Percentiles rank a stretch among this genome's conserved stretches.
Evolutionary conservation across 2,329 filamentous ascomycete species (phyloP).

Genomic region (Hirsutella rhossiliensis): DNA sequence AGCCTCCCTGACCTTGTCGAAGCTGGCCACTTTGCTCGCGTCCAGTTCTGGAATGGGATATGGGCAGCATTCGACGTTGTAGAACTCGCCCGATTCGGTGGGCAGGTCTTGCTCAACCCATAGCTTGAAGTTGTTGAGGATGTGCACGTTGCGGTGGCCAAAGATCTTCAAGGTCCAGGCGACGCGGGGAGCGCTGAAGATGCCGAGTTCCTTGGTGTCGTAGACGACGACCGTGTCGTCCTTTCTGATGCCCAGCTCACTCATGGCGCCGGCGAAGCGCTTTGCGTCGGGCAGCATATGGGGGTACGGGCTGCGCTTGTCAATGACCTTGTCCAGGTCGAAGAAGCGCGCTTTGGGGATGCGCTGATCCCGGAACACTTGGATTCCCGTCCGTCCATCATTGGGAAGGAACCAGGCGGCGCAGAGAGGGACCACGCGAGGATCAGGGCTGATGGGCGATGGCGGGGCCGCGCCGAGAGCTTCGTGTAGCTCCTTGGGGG

Average conservation of each 20-base stretch:
- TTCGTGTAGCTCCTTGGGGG: slow-evolving; percentile 67
- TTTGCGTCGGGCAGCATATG: slow-evolving; percentile 87
- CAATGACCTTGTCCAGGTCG: slow-evolving; percentile 84
- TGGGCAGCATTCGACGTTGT: slow-evolving; percentile 50
- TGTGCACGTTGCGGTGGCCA: slow-evolving; percentile 76
- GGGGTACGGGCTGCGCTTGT: slow-evolving; percentile 78
- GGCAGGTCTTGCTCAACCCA: slow-evolving; percentile 80
- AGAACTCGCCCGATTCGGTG: slow-evolving; percentile 67
- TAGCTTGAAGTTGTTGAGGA: slow-evolving; percentile 91
- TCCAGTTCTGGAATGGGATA: slow-evolving; percentile 54
- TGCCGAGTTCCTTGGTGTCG: slow-evolving; percentile 79
- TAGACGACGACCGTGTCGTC: slow-evolving; percentile 93
- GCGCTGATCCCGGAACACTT: slow-evolving; percentile 69
- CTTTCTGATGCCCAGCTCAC: slow-evolving; percentile 69
- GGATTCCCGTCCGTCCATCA: slow-evolving; percentile 68
- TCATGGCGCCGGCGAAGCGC: slow-evolving; percentile 79
- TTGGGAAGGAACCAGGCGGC: slow-evolving; percentile 96
- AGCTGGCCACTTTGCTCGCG: slow-evolving; percentile 57
- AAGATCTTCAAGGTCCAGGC: slow-evolving; percentile 90
- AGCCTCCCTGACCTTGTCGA: slow-evolving; percentile 71
- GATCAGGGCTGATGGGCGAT: slow-evolving; percentile 66
- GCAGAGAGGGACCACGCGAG: slow-evolving; percentile 78
- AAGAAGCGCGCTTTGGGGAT: slow-evolving; percentile 92
- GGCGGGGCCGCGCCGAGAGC: slow-evolving; percentile 75
- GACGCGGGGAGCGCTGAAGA: slow-evolving; percentile 87